Percentiles rank a stretch among this genome's conserved stretches.
Conservation (phyloP, 192 early-diverging fungal genomes). For the Geosiphon pyriformis region DNA sequence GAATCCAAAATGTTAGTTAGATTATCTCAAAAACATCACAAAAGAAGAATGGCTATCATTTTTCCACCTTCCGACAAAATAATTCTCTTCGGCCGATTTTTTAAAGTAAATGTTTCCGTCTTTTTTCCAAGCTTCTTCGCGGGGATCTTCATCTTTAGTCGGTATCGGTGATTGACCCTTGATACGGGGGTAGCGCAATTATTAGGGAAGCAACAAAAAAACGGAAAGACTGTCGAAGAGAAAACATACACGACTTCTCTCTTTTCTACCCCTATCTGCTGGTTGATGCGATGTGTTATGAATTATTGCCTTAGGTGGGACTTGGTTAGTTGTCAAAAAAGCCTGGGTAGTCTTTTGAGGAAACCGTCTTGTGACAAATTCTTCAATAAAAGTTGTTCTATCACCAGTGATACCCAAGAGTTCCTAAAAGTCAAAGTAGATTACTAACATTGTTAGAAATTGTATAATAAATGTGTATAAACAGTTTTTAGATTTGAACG, state of each 20-base stretch:
- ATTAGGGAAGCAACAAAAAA: background rate
- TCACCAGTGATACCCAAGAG: conserved; percentile 28
- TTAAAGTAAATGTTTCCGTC: background rate
- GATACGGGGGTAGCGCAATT: no score
- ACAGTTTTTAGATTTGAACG: no score
- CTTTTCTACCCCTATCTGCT: background rate
- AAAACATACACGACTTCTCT: background rate
- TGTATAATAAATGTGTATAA: no score
- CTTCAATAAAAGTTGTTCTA: conserved; percentile 29
- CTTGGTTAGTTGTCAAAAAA: background rate
- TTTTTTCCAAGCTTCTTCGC: background rate
- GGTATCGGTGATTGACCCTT: background rate
- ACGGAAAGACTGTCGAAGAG: background rate
- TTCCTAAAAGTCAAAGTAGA: conserved; percentile 9
- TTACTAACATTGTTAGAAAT: background rate
- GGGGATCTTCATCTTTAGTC: background rate
- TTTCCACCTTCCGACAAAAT: background rate
- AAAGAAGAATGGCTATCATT: no score
- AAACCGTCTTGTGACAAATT: conserved; percentile 29
- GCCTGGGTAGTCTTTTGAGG: background rate
- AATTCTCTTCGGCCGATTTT: background rate
- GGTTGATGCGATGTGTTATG: background rate
- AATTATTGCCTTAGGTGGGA: background rate
- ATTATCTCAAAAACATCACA: no score
- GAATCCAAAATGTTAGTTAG: background rate